Base-by-base conservation (phyloP, 75 land plant species). In the Adiantum capillusveneris region DNA sequence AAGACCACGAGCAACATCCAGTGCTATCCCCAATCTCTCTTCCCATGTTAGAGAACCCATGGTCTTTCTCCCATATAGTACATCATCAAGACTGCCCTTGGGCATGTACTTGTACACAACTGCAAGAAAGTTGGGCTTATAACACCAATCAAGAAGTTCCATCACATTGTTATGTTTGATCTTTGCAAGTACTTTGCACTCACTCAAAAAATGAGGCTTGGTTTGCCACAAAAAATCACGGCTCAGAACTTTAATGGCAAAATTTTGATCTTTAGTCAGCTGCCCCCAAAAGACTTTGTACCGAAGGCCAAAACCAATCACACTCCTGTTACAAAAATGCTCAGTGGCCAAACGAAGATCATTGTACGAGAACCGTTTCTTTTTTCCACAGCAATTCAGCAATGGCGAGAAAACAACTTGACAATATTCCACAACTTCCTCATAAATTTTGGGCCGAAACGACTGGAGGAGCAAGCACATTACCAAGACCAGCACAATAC, bases 61-160 rank as follows among this genome's bases (percentile, higher is more conserved):
- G 6, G 5, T 7, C 28, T 11, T 5, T 26, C 1, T 53, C 2
- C 6, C 55, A 53, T 25, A 53, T 5, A 53, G 28, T 2, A 6
- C 24, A 13, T 53, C 55, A 53, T 53, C 2, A 6, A 53, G 29
- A 53, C 28, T 25, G 24, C 55, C 55, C 5, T 24, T 53, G 5
- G 25, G 29, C 55, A 53, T 53, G 28, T 53, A 53, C 55, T 53
- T 53, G 28, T 53, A 25, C 25, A 53, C 55, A 24, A 53, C 6
- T 11, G 55, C 55, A 24, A 53, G 55, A 53, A 53, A 53, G 3
- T 24, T 26, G 5, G 12, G 25, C 24, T 26, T 53, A 53, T 53
- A 53, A 27, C 55, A 24, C 55, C 55, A 53, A 53, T 53, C 55
- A 22, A 25, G 25, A 22, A 53, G 3, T 11, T 26, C 6, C 55